Evolutionary conservation across 2,329 filamentous ascomycete species (phyloP).

Genomic region (Apiospora marii): DNA sequence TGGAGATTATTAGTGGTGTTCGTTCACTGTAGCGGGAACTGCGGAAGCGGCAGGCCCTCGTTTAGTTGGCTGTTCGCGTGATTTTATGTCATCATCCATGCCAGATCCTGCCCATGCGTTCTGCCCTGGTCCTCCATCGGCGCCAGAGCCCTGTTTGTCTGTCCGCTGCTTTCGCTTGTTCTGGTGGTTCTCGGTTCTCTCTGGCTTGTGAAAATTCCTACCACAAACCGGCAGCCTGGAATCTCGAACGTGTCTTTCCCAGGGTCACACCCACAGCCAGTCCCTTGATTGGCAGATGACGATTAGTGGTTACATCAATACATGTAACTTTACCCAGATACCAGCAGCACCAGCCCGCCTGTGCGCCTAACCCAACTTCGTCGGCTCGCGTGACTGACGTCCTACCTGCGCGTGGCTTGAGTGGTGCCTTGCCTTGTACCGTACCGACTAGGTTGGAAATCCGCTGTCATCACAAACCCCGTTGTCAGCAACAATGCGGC

Average conservation of each 20-base stretch:
- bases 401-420: conserved; percentile 15
- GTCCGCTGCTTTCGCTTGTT: neutral
- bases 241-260: conserved; percentile 18
- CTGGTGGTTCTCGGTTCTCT: too few species aligned
- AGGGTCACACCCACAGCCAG: conserved; percentile 11
- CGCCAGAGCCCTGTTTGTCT: neutral
- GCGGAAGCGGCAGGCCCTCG: conserved; percentile 11
- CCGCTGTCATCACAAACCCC: conserved; percentile 22
- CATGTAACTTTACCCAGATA: conserved; percentile 1
- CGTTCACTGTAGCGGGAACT: conserved; percentile 3
- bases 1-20: conserved; percentile 2
- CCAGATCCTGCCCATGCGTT: conserved; percentile 11
- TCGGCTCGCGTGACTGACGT: conserved; percentile 8
- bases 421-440: conserved; percentile 15
- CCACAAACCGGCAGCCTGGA: conserved; percentile 9
- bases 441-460: conserved; percentile 18
- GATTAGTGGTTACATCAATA: neutral
- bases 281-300: conserved; percentile 12
- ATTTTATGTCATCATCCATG: conserved; percentile 19
- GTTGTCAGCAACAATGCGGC: conserved; percentile 57
- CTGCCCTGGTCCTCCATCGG: neutral
- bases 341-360: conserved; percentile 9
- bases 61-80: neutral
- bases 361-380: conserved; percentile 15
- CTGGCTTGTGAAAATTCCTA: conserved; percentile 21